Conservation (phyloP, 129 eudicot genomes). For the Flaveria linearis region DNA sequence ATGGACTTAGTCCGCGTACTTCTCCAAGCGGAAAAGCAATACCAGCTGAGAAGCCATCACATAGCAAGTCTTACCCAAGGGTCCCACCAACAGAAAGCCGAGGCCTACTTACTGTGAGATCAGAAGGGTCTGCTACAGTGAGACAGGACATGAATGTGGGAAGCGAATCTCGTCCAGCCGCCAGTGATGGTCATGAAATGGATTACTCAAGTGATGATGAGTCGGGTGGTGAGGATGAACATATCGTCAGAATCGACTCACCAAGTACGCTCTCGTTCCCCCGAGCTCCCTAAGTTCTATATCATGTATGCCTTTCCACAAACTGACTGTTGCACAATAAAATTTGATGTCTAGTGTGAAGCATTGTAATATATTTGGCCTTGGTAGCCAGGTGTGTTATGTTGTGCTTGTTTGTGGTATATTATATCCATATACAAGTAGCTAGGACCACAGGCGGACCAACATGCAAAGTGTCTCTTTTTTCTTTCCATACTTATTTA, state of each 20-base stretch:
- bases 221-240: conserved; percentile 83
- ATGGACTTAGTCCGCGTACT: conserved; percentile 15
- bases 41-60: conserved; percentile 48
- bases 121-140: conserved; percentile 74
- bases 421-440: too few relatives aligned
- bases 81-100: conserved; percentile 44
- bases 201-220: conserved; percentile 73
- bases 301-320: background rate
- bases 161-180: background rate
- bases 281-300: conserved; percentile 36
- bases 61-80: conserved; percentile 59
- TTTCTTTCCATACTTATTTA: too few relatives aligned
- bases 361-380: background rate
- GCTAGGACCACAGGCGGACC: too few relatives aligned
- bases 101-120: conserved; percentile 51
- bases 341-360: background rate
- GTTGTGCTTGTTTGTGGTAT: too few relatives aligned
- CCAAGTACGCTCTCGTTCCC: conserved; percentile 80
- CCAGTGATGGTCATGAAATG: conserved; percentile 27
- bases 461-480: too few relatives aligned
- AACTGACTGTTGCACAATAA: background rate
- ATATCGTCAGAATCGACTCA: conserved; percentile 76
- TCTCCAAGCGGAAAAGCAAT: conserved; percentile 12
- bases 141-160: conserved; percentile 34
- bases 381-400: background rate